A percentile compares a stretch with the other conserved stretches of the same genome.
Evolutionary conservation across 495 filamentous ascomycete genomes (phyloP).

Genomic region (Pyrenula massariospora): DNA sequence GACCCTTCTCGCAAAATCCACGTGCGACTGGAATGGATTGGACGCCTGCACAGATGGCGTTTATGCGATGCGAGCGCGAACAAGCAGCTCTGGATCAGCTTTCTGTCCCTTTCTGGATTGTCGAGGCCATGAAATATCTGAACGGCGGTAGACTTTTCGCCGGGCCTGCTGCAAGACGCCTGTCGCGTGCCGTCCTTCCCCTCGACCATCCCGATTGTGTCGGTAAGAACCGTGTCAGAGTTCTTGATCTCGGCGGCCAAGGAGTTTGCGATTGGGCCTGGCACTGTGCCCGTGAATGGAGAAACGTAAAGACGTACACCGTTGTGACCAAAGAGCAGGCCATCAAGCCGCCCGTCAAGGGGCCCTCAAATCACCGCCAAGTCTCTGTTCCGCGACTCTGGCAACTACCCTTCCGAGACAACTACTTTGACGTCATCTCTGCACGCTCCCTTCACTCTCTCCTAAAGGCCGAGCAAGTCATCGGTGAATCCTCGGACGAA

Average conservation of each 20-base stretch:
- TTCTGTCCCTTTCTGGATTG: slow-evolving; percentile 62
- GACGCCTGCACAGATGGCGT: slow-evolving; percentile 33
- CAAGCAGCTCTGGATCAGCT: slow-evolving; percentile 68
- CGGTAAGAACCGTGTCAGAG: slow-evolving; percentile 30
- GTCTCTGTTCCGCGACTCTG: slow-evolving; percentile 63
- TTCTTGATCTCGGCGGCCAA: slow-evolving; percentile 84
- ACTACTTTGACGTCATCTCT: slow-evolving; percentile 86
- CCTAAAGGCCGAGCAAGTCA: slow-evolving; percentile 51
- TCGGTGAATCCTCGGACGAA: slow-evolving; percentile 54
- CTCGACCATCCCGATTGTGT: slow-evolving; percentile 1
- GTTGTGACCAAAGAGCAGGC: slow-evolving; percentile 60
- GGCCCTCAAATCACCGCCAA: slow-evolving; percentile 77
- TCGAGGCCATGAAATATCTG: slow-evolving; percentile 63
- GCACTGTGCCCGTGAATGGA: slow-evolving; percentile 76
- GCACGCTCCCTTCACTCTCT: slow-evolving; percentile 77
- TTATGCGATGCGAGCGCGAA: slow-evolving; percentile 57
- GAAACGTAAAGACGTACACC: slow-evolving; percentile 75
- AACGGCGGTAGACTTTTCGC: slow-evolving; percentile 73
- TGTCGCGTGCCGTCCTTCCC: slow-evolving; percentile 19
- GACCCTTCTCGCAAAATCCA: slow-evolving; percentile 38
- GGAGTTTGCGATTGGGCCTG: slow-evolving; percentile 88
- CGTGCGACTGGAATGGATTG: slow-evolving; percentile 34
- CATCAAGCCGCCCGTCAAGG: slow-evolving; percentile 58
- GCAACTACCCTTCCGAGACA: slow-evolving; percentile 73
- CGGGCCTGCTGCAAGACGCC: slow-evolving; percentile 55